A percentile compares a stretch with the other conserved stretches of the same genome.
Conservation (phyloP, 1,284 basidiomycete species). For the Cutaneotrichosporon curvatum region DNA sequence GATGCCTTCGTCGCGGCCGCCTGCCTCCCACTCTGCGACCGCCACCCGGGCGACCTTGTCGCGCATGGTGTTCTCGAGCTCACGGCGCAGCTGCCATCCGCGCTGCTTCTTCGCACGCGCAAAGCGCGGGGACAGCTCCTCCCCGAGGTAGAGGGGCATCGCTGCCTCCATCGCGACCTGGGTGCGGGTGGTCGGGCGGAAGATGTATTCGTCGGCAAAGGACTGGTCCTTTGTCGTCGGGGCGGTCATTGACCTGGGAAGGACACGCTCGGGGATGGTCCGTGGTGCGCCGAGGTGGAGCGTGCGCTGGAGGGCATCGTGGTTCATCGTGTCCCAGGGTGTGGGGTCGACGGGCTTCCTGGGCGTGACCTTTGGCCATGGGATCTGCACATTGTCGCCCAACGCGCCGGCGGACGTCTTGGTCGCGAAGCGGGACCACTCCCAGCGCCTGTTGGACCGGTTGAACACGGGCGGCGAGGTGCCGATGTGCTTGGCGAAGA, state of each 20-base stretch:
- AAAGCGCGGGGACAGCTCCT: conserved; percentile 43
- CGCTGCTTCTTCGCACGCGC: conserved; percentile 33
- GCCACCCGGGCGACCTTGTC: conserved; percentile 14
- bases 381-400: no score
- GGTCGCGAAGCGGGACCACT: conserved; percentile 34
- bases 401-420: no score
- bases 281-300: conserved; percentile 10
- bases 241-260: conserved; percentile 22
- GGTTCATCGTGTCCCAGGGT: conserved; percentile 18
- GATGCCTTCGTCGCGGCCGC: conserved; percentile 35
- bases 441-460: conserved; percentile 16
- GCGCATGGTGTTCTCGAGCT: conserved; percentile 23
- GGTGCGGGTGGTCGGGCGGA: conserved; percentile 9
- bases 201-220: conserved; percentile 25
- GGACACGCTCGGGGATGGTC: conserved; percentile 5
- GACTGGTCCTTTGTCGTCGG: conserved; percentile 19
- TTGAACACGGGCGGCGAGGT: conserved; percentile 30
- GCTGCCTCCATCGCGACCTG: conserved; percentile 25
- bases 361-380: conserved; percentile 23
- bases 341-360: conserved; percentile 7
- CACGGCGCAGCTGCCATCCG: conserved; percentile 30
- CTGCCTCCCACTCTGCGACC: conserved; percentile 33
- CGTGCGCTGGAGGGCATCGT: conserved; percentile 6
- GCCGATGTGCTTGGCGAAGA: conserved; percentile 37
- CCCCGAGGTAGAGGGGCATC: conserved; percentile 44